phyloP scores from a whole-genome alignment of 176 grass and related monocot species.

The Microstegium vimineum region DNA sequence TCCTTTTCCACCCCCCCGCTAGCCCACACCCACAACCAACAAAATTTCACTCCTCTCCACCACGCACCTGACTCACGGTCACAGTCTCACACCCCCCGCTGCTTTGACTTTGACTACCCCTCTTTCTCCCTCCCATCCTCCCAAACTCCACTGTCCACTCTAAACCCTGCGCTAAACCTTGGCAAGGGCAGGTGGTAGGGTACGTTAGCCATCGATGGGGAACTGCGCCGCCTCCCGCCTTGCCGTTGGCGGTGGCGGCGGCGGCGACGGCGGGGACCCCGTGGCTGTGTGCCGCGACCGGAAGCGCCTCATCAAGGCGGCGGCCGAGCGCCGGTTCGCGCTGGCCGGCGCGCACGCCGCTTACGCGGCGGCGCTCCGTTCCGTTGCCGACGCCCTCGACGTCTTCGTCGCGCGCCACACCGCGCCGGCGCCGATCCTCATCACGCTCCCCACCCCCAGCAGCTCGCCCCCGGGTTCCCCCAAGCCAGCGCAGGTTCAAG shows the following conservation, averaged over 20 bases:
- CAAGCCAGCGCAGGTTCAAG: constrained; percentile 15
- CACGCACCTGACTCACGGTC: not conserved
- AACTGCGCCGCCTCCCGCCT: constrained; percentile 90
- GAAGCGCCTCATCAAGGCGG: constrained; percentile 81
- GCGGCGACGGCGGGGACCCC: constrained; percentile 51
- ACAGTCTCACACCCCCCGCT: constrained; percentile 18
- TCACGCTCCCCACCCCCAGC: constrained; percentile 56
- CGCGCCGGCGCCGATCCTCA: constrained; percentile 74
- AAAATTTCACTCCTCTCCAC: constrained; percentile 35
- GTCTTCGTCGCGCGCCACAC: constrained; percentile 82
- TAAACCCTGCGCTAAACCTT: constrained; percentile 57
- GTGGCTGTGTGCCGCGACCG: constrained; percentile 74
- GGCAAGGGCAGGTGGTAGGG: not conserved
- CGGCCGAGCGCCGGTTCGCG: constrained; percentile 58
- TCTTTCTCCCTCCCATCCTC: not conserved
- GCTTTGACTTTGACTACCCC: constrained; percentile 75
- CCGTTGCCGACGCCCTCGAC: constrained; percentile 70
- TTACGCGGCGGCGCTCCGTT: constrained; percentile 59
- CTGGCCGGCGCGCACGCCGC: constrained; percentile 64
- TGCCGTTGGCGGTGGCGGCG: constrained; percentile 38
- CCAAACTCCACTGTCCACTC: constrained; percentile 9
- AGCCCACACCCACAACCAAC: constrained; percentile 38
- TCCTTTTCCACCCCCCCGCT: constrained; percentile 7
- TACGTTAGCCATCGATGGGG: constrained; percentile 47
- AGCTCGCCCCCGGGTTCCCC: constrained; percentile 42